These are phyloP conservation scores for Botryotinia narcissicola DNA, from an alignment of 2,329 filamentous ascomycete genomes.

Conservation along the genomic window DNA sequence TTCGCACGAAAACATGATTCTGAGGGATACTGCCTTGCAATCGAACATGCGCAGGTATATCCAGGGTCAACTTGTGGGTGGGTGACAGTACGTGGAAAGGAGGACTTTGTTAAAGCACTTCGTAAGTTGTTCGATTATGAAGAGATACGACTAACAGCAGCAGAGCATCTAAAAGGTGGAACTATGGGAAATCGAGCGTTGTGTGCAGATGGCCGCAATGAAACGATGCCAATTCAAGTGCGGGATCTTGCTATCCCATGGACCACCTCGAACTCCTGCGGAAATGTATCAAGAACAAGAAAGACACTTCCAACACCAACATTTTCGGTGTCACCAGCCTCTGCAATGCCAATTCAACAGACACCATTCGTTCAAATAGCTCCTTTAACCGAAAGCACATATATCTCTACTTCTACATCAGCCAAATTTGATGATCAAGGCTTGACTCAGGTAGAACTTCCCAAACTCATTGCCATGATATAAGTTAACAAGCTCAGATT, in stretches of 20 bases:
- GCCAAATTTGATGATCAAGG: neutral
- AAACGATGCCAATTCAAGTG: constrained; percentile 25
- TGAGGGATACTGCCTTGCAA: constrained; percentile 25
- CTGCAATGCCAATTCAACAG: neutral
- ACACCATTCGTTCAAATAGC: neutral
- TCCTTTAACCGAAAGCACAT: neutral
- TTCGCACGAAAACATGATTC: constrained; percentile 26
- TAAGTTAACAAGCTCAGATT: neutral
- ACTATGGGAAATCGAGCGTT: constrained; percentile 26
- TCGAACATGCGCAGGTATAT: constrained; percentile 32
- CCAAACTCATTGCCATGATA: neutral
- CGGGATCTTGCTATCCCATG: constrained; percentile 11
- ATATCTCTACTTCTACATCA: neutral
- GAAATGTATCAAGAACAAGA: neutral
- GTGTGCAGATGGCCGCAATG: constrained; percentile 32
- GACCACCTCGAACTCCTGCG: neutral
- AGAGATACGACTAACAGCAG: neutral
- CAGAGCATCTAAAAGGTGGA: constrained; percentile 30
- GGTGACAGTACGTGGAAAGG: constrained; percentile 29
- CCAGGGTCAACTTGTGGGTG: constrained; percentile 28
- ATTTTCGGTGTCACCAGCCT: neutral
- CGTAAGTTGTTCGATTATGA: constrained; percentile 23
- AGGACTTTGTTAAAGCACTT: constrained; percentile 28
- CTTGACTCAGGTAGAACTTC: neutral
- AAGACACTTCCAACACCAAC: neutral